Evolutionary conservation across 139 green algal genomes (phyloP), one percentile per base, ranked within the genome.

Genomic region (Protoeuglena noctilucae): DNA sequence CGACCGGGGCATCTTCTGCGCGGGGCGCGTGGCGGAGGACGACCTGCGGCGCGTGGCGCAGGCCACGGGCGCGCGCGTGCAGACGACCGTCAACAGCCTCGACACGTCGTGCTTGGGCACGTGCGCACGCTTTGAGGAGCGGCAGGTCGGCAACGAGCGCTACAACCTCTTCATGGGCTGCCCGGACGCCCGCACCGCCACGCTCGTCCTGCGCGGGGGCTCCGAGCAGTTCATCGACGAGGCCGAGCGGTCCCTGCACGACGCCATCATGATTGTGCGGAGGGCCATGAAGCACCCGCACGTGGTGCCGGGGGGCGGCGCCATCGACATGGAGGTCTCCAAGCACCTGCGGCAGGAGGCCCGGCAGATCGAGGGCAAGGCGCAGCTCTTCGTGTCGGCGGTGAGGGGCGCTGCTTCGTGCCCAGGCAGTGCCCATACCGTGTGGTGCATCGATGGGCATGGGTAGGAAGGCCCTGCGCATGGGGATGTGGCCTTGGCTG

Each of bases 161-260:
- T 98, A 87, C 79, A 97, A 97, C 69, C 59, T 98, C 29, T 98
- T 98, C 69, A 94, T 64, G n/a, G 88, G 83, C 21, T 96, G 87
- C 70, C 77, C 83, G 22, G 34, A 75, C 28, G 81, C 84, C 0
- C 79, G 82, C 53, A 97, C 90, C 21, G 79, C 83, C 52, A 98
- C 91, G 23, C 83, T 98, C 21, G 88, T 98, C 61, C 73, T 98
- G 64, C 72, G 91, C 29, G 91, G 91, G 29, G 91, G 91, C 57
- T 80, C 67, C 18, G 90, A 96, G 63, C 82, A 96, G 68, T 97
- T 98, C 73, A 94, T 95, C 60, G 67, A 75, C 31, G 88, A 96
- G 75, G 88, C 89, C 0, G 86, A 96, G 57, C 76, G 91, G 51
- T 93, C 78, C 14, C 70, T 98, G 53, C 89, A 97, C 58, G 90